Evolutionary conservation across 169 alveolate genomes (phyloP).

Genomic region (Plasmodium berghei): DNA sequence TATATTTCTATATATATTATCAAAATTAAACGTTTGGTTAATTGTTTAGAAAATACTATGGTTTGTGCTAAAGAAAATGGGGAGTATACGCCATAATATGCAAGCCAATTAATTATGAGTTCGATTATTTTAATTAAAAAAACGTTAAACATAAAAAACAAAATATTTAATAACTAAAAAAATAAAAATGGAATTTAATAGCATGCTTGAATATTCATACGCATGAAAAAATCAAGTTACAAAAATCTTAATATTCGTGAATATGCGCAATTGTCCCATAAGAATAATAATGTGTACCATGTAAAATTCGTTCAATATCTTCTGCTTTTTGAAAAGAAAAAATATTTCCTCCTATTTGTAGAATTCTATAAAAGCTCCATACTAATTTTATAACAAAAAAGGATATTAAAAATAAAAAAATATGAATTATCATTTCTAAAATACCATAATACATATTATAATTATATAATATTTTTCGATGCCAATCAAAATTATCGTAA

Average conservation of each 20-base stretch:
- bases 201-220: neutral
- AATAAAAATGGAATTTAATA: neutral
- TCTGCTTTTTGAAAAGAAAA: slow-evolving; percentile 73
- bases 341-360: slow-evolving; percentile 73
- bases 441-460: slow-evolving; percentile 63
- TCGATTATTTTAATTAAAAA: neutral
- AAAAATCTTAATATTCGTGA: slow-evolving; percentile 11
- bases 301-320: slow-evolving; percentile 45
- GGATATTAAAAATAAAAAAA: slow-evolving; percentile 40
- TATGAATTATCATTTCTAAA: slow-evolving; percentile 49
- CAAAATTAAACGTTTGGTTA: too few species aligned
- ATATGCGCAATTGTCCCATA: slow-evolving; percentile 46
- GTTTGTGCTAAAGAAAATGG: too few species aligned
- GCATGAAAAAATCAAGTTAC: neutral
- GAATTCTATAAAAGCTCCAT: slow-evolving; percentile 73
- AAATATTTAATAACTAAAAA: neutral
- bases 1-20: too few species aligned
- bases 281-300: slow-evolving; percentile 49
- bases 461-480: slow-evolving; percentile 37
- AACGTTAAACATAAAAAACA: neutral
- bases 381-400: slow-evolving; percentile 57
- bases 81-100: too few species aligned
- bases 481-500: slow-evolving; percentile 71
- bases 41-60: too few species aligned
- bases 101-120: neutral